phyloP scores from a whole-genome alignment of 1,284 basidiomycete genomes.

The Leccinum ponderosum region DNA sequence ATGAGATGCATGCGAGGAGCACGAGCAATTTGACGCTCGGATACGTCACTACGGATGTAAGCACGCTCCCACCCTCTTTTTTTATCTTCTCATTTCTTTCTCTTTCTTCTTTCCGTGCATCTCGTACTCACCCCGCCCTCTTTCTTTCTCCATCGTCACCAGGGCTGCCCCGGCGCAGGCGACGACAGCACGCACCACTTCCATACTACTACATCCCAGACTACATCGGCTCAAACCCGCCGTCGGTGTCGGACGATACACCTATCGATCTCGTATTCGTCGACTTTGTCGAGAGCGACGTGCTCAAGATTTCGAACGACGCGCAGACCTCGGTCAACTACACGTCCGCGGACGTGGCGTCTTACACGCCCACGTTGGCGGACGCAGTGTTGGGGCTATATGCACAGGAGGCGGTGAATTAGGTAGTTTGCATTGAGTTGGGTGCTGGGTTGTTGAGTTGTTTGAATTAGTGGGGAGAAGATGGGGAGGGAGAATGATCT shows the following conservation, averaged over 20 bases:
- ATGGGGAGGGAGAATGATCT: not conserved
- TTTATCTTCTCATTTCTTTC: not conserved
- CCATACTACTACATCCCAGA: conserved; percentile 53
- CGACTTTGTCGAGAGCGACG: conserved; percentile 57
- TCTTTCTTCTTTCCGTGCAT: not conserved
- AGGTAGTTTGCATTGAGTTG: not conserved
- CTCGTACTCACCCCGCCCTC: not conserved
- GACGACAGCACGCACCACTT: conserved; percentile 68
- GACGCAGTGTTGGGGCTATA: conserved; percentile 58
- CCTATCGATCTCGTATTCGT: conserved; percentile 71
- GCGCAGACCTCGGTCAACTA: conserved; percentile 52
- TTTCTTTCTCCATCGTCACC: not conserved
- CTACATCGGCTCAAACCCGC: conserved; percentile 59
- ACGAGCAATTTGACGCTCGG: conserved; percentile 56
- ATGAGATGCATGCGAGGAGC: conserved; percentile 27
- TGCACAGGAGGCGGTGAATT: conserved; percentile 64
- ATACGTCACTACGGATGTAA: conserved; percentile 73
- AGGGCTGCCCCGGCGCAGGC: conserved; percentile 70
- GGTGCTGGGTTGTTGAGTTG: not conserved
- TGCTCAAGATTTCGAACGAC: conserved; percentile 56
- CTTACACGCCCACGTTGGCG: conserved; percentile 52
- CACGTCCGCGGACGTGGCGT: conserved; percentile 48
- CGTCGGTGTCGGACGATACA: conserved; percentile 48
- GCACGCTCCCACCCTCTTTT: conserved; percentile 20
- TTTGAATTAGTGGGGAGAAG: not conserved